Evolutionary conservation across 2,329 filamentous ascomycete species (phyloP), one percentile per base, ranked within the genome.

Genomic region (Penicillium sp.): DNA sequence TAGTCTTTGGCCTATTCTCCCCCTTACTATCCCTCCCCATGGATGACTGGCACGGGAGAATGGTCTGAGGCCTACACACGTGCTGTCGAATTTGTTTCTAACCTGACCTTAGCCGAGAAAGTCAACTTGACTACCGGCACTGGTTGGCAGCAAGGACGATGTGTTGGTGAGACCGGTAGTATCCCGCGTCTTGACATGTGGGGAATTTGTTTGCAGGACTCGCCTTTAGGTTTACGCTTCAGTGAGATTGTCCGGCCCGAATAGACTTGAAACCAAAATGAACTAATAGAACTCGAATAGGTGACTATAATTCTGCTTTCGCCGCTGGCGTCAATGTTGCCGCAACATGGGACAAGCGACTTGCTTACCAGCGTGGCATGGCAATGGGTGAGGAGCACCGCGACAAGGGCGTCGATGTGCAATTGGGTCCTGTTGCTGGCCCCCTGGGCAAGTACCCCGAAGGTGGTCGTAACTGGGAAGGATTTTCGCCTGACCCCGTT

Each of bases 61-160:
- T 96, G 91, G 91, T 80, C 83, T 50, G 82, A 84, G 7, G 90
- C 91, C 36, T 92, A 96, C 63, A 76, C 75, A 18, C 86, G 88
- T 71, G 92, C 92, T 1, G 84, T 83, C 62, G 83, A 80, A 2
- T 93, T 96, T 66, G 91, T 97, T 42, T 88, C 87, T 9, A 85
- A 91, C 69, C 76, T 96, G 74, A 96, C 91, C 0, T 79, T 96
- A 34, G 69, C 85, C 10, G 92, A 97, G 73, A 97, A 96, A 77
- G 91, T 97, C 73, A 97, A 97, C 72, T 72, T 99, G 60, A 97
- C 93, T 2, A 97, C 92, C 0, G 93, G 93, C 71, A 84, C 88
- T 60, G 91, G 91, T 83, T 90, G 87, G 87, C 71, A 81, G 71
- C 76, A 82, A 46, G 89, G 89, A 57, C 79, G 82, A 59, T 94